Conservation (phyloP, 495 filamentous ascomycete species). For the Hapsidospora chrysogenum region DNA sequence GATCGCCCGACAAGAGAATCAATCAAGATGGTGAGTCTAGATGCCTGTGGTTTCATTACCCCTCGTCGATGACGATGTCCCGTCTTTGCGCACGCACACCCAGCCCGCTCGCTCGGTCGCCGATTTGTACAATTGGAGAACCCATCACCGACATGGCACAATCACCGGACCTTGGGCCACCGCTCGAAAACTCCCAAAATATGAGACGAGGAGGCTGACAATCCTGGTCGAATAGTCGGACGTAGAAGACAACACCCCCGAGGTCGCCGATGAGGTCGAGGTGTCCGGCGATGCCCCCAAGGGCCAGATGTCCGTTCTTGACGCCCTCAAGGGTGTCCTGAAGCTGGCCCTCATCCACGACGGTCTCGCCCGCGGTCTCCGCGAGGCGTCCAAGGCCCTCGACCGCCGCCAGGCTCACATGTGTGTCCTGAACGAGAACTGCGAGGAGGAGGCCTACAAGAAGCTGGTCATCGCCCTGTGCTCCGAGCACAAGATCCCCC, state of each 20-base stretch:
- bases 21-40: constrained; percentile 38
- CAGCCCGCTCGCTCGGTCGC: too few species aligned
- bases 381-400: constrained; percentile 93
- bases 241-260: constrained; percentile 65
- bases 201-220: too few species aligned
- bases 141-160: too few species aligned
- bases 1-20: constrained; percentile 30
- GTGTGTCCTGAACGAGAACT: constrained; percentile 97
- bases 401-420: constrained; percentile 97
- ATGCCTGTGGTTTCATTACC: too few species aligned
- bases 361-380: constrained; percentile 92
- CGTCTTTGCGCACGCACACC: too few species aligned
- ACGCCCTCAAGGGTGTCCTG: constrained; percentile 92
- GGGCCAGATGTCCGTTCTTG: constrained; percentile 94
- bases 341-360: constrained; percentile 99
- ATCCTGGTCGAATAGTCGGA: constrained; percentile 35
- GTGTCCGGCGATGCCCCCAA: constrained; percentile 71
- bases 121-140: too few species aligned
- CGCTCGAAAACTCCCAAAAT: too few species aligned
- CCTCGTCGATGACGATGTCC: too few species aligned
- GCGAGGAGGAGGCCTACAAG: constrained; percentile 99
- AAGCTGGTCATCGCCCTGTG: constrained; percentile 97
- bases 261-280: constrained; percentile 75
- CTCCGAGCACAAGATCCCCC: constrained; percentile 95
- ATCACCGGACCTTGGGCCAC: too few species aligned